Evolutionary conservation across 768 basidiomycete genomes (phyloP), one percentile per base, ranked within the genome.

Genomic region (Kwoniella shandongensis): DNA sequence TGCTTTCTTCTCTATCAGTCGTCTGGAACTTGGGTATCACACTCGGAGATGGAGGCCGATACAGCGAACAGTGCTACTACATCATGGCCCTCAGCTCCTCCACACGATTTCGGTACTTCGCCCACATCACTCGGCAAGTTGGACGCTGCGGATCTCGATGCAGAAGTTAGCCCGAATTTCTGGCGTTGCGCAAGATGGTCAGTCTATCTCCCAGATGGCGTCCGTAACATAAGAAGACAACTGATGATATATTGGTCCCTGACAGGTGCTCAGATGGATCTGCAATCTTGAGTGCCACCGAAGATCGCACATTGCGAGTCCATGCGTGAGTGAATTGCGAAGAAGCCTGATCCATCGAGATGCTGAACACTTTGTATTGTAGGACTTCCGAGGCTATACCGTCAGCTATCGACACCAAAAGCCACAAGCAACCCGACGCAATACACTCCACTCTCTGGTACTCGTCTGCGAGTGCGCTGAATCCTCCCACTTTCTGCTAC

Each of bases 391-490:
- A 30, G 44, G 45, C 32, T 27, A 57, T 26, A 51, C 36, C 18
- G 23, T 25, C n/a, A 59, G 64, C 61, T 38, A 22, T 44, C 44
- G 20, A 30, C 17, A 51, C 53, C 63, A 67, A 26, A 66, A 70
- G 40, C 1, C 75, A 85, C 35, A 52, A 65, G 0, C 89, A 89
- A 71, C 77, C 88, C 0, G 81, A 86, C 0, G 83, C 91, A 0
- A 82, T 93, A 32, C 81, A 91, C 32, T 88, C 91, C 53, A 87
- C 84, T 62, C 58, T 81, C 17, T 97, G 93, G 92, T 94, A 88
- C 69, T 92, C 94, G 0, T 80, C 82, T 0, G 92, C 92, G 0
- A 82, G 83, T 0, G 64, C 75, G 1, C 65, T 70, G 6, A 80
- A 85, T 41, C 83, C 84, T 0, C 81, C 85, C 0, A 80, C 85